Percentiles rank a stretch among this genome's conserved stretches.
phyloP scores from a whole-genome alignment of 1,284 basidiomycete genomes.

The Mycena sp. region DNA sequence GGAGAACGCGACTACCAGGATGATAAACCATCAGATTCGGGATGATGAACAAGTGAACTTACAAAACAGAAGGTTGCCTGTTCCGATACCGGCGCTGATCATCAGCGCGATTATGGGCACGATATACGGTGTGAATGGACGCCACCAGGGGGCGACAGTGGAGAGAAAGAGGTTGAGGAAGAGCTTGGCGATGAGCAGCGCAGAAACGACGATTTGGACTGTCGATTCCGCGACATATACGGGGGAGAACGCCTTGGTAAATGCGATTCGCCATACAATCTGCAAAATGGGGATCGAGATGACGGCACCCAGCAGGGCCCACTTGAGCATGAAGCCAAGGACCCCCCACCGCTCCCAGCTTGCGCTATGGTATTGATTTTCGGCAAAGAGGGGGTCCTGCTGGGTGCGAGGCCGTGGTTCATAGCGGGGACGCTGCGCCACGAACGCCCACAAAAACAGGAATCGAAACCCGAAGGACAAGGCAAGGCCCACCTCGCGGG shows the following conservation, averaged over 20 bases:
- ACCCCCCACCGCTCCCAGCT: constrained; percentile 73
- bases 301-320: constrained; percentile 54
- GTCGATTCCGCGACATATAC: constrained; percentile 67
- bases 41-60: constrained; percentile 42
- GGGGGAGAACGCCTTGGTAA: constrained; percentile 46
- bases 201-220: constrained; percentile 65
- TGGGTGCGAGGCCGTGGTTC: constrained; percentile 39
- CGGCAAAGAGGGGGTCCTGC: constrained; percentile 26
- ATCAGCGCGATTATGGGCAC: constrained; percentile 61
- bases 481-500: constrained; percentile 68
- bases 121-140: constrained; percentile 57
- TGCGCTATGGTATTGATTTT: constrained; percentile 55
- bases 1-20: constrained; percentile 65
- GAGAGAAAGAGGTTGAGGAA: constrained; percentile 64
- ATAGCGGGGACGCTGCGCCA: constrained; percentile 62
- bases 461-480: constrained; percentile 67
- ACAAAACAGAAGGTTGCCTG: constrained; percentile 70
- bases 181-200: constrained; percentile 70
- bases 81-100: constrained; percentile 61
- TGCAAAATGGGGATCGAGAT: constrained; percentile 63
- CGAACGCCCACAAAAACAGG: constrained; percentile 75
- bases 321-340: constrained; percentile 61
- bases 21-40: constrained; percentile 23
- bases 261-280: constrained; percentile 68
- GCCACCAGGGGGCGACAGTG: constrained; percentile 49